These are phyloP conservation scores for Chamaecyparis obtusa DNA, from an alignment of 75 land plant genomes.

Conservation along the genomic window DNA sequence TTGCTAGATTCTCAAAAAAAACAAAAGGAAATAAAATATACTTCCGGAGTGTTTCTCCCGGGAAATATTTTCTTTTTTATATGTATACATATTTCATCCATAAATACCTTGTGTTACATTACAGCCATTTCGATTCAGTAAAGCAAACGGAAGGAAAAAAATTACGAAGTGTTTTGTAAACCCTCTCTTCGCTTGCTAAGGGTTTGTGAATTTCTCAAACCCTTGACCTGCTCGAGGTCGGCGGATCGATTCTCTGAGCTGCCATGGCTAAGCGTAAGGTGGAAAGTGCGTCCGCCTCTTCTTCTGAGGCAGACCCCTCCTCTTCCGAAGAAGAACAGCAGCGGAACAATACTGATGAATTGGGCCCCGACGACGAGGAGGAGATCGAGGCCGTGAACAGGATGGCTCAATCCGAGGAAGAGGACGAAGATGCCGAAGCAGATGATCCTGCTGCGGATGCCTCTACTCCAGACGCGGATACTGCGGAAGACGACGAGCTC, in stretches of 20 bases:
- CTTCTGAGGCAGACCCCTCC: background rate
- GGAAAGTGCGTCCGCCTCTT: background rate
- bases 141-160: background rate
- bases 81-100: background rate
- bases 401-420: conserved; percentile 36
- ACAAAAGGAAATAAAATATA: background rate
- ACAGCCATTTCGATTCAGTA: background rate
- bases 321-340: background rate
- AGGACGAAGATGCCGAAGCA: conserved; percentile 29
- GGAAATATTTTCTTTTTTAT: background rate
- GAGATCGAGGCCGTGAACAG: conserved; percentile 64
- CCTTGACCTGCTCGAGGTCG: background rate
- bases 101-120: background rate
- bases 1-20: background rate
- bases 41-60: background rate
- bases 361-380: conserved; percentile 38
- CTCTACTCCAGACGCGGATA: conserved; percentile 11
- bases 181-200: background rate
- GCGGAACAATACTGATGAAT: background rate
- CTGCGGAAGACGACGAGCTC: background rate
- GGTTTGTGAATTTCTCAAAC: background rate
- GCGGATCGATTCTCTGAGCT: background rate
- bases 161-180: background rate
- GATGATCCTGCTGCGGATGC: conserved; percentile 11
- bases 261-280: background rate